Conservation (phyloP, 495 filamentous ascomycete genomes). For the Xylaria intraflava region DNA sequence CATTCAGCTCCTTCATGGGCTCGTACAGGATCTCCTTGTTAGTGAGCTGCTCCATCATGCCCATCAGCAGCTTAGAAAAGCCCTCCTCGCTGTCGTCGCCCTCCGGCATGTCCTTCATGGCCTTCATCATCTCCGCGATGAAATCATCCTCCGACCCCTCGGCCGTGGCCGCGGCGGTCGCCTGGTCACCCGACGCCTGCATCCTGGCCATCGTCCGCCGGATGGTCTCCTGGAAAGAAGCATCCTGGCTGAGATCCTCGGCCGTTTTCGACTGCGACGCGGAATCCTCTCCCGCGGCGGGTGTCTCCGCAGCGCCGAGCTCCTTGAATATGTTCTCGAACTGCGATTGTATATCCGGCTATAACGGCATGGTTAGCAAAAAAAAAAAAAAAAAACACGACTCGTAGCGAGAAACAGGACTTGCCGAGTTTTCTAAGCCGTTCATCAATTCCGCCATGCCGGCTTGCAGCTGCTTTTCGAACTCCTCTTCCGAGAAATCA, state of each 20-base stretch:
- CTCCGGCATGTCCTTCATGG: slow-evolving; percentile 59
- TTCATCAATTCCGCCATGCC: slow-evolving; percentile 81
- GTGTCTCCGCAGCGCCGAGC: slow-evolving; percentile 48
- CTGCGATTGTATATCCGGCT: slow-evolving; percentile 77
- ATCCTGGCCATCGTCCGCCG: slow-evolving; percentile 88
- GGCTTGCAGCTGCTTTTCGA: slow-evolving; percentile 73
- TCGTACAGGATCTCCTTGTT: slow-evolving; percentile 98
- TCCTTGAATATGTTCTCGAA: slow-evolving; percentile 82
- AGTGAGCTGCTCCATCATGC: slow-evolving; percentile 97
- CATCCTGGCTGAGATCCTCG: slow-evolving; percentile 38
- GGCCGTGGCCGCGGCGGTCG: slow-evolving; percentile 67
- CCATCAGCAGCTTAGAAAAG: slow-evolving; percentile 84
- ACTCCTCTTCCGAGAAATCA: slow-evolving; percentile 57
- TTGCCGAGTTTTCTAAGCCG: slow-evolving; percentile 56
- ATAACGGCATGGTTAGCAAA: slow-evolving; percentile 8
- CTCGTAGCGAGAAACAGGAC: slow-evolving; percentile 4
- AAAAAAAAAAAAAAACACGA: not conserved
- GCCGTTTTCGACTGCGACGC: slow-evolving; percentile 22
- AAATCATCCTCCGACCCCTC: slow-evolving; percentile 66
- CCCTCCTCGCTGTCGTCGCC: slow-evolving; percentile 73
- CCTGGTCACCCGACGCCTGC: slow-evolving; percentile 75
- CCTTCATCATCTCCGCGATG: slow-evolving; percentile 77
- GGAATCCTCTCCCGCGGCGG: slow-evolving; percentile 19
- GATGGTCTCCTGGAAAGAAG: slow-evolving; percentile 85
- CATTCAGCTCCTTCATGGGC: slow-evolving; percentile 93